Evolutionary conservation across 2,329 filamentous ascomycete genomes (phyloP), one percentile per base, ranked within the genome.

Genomic region (Microsporum audouinii): DNA sequence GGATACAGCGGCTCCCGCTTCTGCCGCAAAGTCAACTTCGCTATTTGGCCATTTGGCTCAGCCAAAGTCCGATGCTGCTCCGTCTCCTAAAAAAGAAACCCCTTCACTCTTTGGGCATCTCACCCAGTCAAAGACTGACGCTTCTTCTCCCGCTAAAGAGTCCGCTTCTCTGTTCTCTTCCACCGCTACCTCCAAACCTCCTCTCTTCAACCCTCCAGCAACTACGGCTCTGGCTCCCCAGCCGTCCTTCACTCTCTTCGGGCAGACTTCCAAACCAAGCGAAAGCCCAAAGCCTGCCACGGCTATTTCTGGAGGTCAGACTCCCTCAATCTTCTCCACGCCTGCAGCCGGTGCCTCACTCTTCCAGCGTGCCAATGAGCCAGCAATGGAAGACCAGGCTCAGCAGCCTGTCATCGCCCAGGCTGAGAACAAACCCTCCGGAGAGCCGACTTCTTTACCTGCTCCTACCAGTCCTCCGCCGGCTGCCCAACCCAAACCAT

Each of bases 81-180:
- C 51, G 3, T 10, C 33, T n/a, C 29, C 38, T 4, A 14, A 10
- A 41, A 41, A 41, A 41, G 38, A 41, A 41, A 41, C 47, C 17
- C 8, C 34, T 23, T 58, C 61, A n/a, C n/a, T 58, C 29, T 63
- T 60, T 58, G 17, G 55, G 10, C 31, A 45, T 10, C 34, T 49
- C 5, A 41, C 36, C 23, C 60, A 60, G 33, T 47, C 59, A 31
- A 17, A 59, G 12, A 7, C 33, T 27, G 39, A 23, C 17, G 27
- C 17, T n/a, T 7, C 31, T 7, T 31, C 38, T 27, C 56, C 56
- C 23, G 38, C 38, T 5, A 57, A 57, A 41, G 55, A 34, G 41
- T 10, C 49, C 7, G 5, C 49, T 34, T 10, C 49, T 53, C 17
- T 33, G n/a, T 57, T 39, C 23, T 31, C 34, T 27, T 6, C 33